Evolutionary conservation across 352 stramenopile genomes (phyloP).

Genomic region (Phytophthora syringae): DNA sequence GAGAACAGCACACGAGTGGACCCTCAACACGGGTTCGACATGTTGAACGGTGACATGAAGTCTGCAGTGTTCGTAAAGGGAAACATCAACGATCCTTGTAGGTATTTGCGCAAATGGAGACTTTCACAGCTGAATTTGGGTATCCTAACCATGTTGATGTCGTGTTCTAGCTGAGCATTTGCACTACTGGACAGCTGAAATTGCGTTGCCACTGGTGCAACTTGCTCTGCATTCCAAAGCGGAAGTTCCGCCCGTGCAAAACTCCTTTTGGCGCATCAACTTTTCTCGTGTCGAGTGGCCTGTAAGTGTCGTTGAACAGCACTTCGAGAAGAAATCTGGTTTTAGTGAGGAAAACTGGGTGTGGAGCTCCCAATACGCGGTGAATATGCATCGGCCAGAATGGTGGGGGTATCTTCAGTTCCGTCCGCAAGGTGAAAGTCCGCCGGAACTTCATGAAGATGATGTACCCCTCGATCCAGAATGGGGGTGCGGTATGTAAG

Average conservation of each 20-base stretch:
- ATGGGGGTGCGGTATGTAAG: constrained; percentile 58
- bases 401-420: constrained; percentile 92
- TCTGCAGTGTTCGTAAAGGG: constrained; percentile 66
- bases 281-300: constrained; percentile 89
- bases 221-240: constrained; percentile 50
- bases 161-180: constrained; percentile 37
- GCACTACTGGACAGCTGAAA: constrained; percentile 84
- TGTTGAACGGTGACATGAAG: constrained; percentile 54
- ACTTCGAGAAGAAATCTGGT: constrained; percentile 60
- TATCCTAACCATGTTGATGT: constrained; percentile 1
- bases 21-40: constrained; percentile 68
- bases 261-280: constrained; percentile 85
- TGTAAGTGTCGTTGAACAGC: constrained; percentile 39
- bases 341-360: constrained; percentile 86
- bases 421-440: constrained; percentile 26
- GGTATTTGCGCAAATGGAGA: constrained; percentile 3
- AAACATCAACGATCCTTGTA: constrained; percentile 63
- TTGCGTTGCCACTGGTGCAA: constrained; percentile 74
- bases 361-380: constrained; percentile 84
- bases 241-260: constrained; percentile 40
- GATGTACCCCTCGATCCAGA: constrained; percentile 45
- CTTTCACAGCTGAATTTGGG: background rate
- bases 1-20: constrained; percentile 87
- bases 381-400: constrained; percentile 91
- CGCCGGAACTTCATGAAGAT: constrained; percentile 1